Percentiles rank a stretch among this genome's conserved stretches.
phyloP scores from a whole-genome alignment of 2,329 filamentous ascomycete genomes.

The Exserohilum turcica region DNA sequence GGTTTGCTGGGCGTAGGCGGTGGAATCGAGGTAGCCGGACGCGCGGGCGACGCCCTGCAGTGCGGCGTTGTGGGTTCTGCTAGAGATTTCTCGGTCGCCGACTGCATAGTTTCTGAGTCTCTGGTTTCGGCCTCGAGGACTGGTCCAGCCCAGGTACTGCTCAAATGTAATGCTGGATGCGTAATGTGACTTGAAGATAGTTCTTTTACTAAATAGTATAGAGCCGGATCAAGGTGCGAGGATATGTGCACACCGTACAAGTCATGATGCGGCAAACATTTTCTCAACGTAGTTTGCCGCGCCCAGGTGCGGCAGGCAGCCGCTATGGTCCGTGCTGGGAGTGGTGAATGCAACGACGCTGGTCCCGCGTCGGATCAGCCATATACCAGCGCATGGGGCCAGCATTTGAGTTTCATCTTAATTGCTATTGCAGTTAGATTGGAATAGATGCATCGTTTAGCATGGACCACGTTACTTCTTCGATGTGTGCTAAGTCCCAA shows the following conservation, averaged over 20 bases:
- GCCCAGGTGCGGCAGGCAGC: neutral
- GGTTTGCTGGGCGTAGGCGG: slow-evolving; percentile 5
- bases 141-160: too few relatives aligned
- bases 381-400: neutral
- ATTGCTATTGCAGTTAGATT: neutral
- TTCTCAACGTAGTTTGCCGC: neutral
- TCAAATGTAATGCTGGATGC: too few relatives aligned
- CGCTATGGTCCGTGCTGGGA: neutral
- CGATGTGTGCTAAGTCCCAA: neutral
- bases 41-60: neutral
- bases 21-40: neutral
- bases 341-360: neutral
- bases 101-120: neutral
- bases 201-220: too few relatives aligned
- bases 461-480: neutral
- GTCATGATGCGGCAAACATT: neutral
- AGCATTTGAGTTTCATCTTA: too few relatives aligned
- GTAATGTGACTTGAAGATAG: too few relatives aligned
- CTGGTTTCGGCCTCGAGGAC: too few relatives aligned
- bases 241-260: neutral
- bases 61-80: slow-evolving; percentile 3
- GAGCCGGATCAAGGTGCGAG: neutral
- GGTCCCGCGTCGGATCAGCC: neutral
- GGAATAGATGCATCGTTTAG: too few relatives aligned
- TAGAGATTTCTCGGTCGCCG: too few relatives aligned